Conservation (phyloP, 2,329 filamentous ascomycete species). For the Nigrograna mackinnonii region DNA sequence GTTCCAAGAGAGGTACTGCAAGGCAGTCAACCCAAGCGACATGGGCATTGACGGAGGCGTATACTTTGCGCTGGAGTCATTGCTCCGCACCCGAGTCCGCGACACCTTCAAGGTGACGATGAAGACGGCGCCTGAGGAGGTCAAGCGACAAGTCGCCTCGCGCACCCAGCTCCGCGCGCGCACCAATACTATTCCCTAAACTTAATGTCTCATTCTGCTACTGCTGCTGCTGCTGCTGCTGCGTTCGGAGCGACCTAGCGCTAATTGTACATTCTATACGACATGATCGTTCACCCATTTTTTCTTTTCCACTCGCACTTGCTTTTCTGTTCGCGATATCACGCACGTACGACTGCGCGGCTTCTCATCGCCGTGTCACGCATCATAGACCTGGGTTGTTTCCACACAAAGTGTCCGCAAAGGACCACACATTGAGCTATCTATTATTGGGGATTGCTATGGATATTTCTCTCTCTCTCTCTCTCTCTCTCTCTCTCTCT, state of each 20-base stretch:
- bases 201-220: no score
- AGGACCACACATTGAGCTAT: neutral
- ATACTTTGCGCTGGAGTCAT: slow-evolving; percentile 30
- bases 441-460: no score
- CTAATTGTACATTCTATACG: slow-evolving; percentile 3
- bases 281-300: slow-evolving; percentile 2
- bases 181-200: slow-evolving; percentile 27
- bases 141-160: slow-evolving; percentile 37
- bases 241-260: slow-evolving; percentile 7
- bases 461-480: no score
- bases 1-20: slow-evolving; percentile 40
- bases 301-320: neutral
- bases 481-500: no score
- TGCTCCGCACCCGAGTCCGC: slow-evolving; percentile 37
- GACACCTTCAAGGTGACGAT: slow-evolving; percentile 43
- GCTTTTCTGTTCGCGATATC: slow-evolving; percentile 8
- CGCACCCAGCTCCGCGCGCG: slow-evolving; percentile 28
- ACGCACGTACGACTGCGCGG: neutral
- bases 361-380: slow-evolving; percentile 1
- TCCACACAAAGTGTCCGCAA: slow-evolving; percentile 1
- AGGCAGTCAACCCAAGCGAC: slow-evolving; percentile 19
- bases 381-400: slow-evolving; percentile 5
- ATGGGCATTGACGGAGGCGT: slow-evolving; percentile 32
- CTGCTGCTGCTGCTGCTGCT: no score
- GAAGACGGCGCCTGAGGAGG: slow-evolving; percentile 35